Evolutionary conservation across 192 early-diverging fungal genomes (phyloP).

Genomic region (Phycomyces blakesleeanus): DNA sequence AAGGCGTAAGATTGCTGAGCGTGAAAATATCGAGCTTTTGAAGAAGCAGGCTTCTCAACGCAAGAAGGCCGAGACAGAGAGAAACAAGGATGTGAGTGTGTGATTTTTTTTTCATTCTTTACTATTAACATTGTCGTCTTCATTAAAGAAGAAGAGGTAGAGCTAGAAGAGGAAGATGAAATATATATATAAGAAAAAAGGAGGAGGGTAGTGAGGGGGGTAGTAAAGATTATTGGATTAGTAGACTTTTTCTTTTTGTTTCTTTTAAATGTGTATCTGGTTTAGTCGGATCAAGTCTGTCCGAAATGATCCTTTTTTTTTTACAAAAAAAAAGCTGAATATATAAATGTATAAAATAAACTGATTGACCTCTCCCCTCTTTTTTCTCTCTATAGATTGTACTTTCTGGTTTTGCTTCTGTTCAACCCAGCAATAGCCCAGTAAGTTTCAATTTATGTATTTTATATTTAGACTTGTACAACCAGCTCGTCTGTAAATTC

Average conservation of each 20-base stretch:
- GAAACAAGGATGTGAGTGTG: conserved; percentile 35
- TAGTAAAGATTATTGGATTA: too few relatives aligned
- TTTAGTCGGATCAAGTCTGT: too few relatives aligned
- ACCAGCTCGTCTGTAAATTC: too few relatives aligned
- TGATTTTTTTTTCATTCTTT: too few relatives aligned
- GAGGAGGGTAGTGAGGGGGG: too few relatives aligned
- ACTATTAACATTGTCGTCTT: too few relatives aligned
- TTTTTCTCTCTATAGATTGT: conserved; percentile 11
- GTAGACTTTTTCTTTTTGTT: too few relatives aligned
- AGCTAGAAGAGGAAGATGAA: too few relatives aligned
- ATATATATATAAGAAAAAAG: too few relatives aligned
- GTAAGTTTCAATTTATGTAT: conserved; percentile 15
- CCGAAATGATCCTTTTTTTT: too few relatives aligned
- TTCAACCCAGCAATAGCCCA: conserved; percentile 20
- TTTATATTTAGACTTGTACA: neutral
- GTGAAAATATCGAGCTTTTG: neutral
- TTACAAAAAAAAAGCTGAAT: neutral
- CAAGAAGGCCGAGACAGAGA: conserved; percentile 31
- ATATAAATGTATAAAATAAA: neutral
- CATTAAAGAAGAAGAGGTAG: too few relatives aligned
- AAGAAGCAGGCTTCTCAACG: conserved; percentile 7
- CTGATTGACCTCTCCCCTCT: neutral
- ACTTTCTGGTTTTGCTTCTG: conserved; percentile 30
- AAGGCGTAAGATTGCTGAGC: neutral
- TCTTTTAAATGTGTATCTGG: too few relatives aligned